Conservation (phyloP, 495 filamentous ascomycete genomes). For the Penicillium maclennaniae region DNA sequence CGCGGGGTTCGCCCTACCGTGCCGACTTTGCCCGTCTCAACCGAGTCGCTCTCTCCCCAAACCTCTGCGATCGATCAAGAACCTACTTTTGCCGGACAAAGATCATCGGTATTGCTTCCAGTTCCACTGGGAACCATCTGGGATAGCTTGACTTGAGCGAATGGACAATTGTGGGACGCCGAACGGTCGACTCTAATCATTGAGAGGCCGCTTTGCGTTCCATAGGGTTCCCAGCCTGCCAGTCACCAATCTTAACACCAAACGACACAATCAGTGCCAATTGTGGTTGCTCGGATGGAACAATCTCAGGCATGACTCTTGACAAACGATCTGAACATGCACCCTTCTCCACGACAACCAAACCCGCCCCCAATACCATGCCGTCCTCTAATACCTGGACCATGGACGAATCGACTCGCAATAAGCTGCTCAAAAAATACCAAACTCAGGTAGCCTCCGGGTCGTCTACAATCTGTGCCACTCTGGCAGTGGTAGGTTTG, state of each 20-base stretch:
- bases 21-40: neutral
- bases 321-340: constrained; percentile 45
- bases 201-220: constrained; percentile 54
- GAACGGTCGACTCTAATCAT: constrained; percentile 45
- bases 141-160: constrained; percentile 20
- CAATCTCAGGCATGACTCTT: constrained; percentile 39
- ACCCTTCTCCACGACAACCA: constrained; percentile 28
- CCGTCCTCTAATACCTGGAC: constrained; percentile 34
- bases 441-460: constrained; percentile 46
- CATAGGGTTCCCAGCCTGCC: constrained; percentile 48
- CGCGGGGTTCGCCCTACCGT: constrained; percentile 7
- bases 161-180: constrained; percentile 51
- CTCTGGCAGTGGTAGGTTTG: constrained; percentile 42
- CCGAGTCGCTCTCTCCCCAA: neutral
- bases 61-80: neutral
- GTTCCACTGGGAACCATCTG: neutral
- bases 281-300: constrained; percentile 28
- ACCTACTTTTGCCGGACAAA: neutral
- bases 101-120: neutral
- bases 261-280: constrained; percentile 11
- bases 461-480: constrained; percentile 42
- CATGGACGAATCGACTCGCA: constrained; percentile 40
- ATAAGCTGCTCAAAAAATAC: constrained; percentile 42
- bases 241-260: constrained; percentile 5
- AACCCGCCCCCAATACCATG: constrained; percentile 32